Evolutionary conservation across 495 filamentous ascomycete species (phyloP).

Genomic region (Penicillium herquei): DNA sequence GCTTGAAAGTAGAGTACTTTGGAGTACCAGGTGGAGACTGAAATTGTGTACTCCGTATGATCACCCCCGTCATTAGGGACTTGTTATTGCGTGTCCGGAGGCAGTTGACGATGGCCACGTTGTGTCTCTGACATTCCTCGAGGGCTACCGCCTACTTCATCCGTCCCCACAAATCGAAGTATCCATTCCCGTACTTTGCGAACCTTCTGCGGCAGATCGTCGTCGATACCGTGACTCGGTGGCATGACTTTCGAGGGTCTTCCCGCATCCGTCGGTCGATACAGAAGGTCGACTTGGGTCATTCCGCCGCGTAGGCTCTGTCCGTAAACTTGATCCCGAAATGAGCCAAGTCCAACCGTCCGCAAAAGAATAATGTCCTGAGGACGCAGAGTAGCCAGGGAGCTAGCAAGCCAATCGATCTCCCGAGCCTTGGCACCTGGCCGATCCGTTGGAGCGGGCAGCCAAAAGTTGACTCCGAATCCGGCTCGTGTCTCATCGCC

Average conservation of each 20-base stretch:
- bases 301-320: conserved; percentile 67
- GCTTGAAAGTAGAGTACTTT: no score
- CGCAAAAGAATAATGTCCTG: conserved; percentile 74
- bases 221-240: conserved; percentile 15
- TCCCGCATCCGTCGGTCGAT: conserved; percentile 43
- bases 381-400: conserved; percentile 53
- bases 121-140: conserved; percentile 27
- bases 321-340: conserved; percentile 72
- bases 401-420: conserved; percentile 32
- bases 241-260: conserved; percentile 32
- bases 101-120: conserved; percentile 36
- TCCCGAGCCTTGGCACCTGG: conserved; percentile 20
- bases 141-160: conserved; percentile 36
- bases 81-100: conserved; percentile 49
- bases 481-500: conserved; percentile 83
- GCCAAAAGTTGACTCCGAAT: conserved; percentile 84
- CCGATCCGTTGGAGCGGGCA: conserved; percentile 35
- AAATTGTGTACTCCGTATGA: neutral
- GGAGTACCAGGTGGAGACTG: no score
- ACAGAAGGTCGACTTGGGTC: conserved; percentile 70
- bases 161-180: conserved; percentile 63
- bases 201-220: conserved; percentile 60
- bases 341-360: conserved; percentile 74
- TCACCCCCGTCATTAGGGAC: neutral
- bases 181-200: conserved; percentile 73